Base-by-base conservation (phyloP, 345 rosid genomes). In the Ceriops tagal region DNA sequence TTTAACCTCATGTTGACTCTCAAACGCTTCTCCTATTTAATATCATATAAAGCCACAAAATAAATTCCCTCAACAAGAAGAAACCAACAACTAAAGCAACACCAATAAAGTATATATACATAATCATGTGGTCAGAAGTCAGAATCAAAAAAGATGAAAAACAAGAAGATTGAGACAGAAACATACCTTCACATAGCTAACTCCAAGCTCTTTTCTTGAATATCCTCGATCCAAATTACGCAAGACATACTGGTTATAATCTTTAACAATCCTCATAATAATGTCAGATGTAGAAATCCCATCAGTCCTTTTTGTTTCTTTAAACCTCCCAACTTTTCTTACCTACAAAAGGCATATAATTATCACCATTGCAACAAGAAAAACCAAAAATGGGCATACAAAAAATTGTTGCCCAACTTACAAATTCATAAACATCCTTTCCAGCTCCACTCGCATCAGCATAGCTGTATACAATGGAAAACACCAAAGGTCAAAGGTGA, bases 381-480 rank as follows among this genome's bases (percentile, higher is more conserved):
- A 51, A 34, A 61, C 59, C 4, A 24, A 5, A 32, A 59, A 2
- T 10, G 63, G 74, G 28, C 62, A 35, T 15, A 61, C 59, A 65
- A 76, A 67, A 8, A 71, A 56, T 26, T 37, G 22, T 47, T 51
- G 53, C 10, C 49, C 57, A 34, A 52, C 92, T 84, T 80, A 86
- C 93, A 81, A 81, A 88, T 81, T 88, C 93, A 74, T 88, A 86
- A 58, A 86, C 92, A 81, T 86, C 92, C 9, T 84, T 88, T 70
- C 88, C 90, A 66, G 86, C 86, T 22, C 90, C 92, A 81, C 85
- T 88, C 31, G 90, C 84, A 86, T 88, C 93, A 52, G 87, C 87
- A 70, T 88, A 88, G 46, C 92, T 88, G 66, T 73, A 74, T 20
- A 67, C 52, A 49, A 18, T 55, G 61, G 43, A 24, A 16, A 66